Percentiles rank a stretch among this genome's conserved stretches.
phyloP scores from a whole-genome alignment of 2,329 filamentous ascomycete species.

The Apiospora phragmitis region DNA sequence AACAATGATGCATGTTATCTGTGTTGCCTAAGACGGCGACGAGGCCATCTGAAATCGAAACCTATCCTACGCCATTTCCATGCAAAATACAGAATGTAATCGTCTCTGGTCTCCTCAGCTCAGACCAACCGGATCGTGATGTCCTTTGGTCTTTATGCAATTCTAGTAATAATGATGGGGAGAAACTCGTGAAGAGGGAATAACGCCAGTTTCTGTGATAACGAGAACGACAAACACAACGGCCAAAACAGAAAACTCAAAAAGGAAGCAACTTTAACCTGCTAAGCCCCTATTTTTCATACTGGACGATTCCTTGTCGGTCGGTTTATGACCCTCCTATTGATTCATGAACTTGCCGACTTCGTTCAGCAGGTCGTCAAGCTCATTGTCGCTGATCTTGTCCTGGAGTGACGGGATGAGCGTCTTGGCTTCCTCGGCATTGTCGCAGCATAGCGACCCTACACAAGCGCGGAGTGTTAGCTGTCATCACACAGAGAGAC shows the following conservation, averaged over 20 bases:
- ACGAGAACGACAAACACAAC: background rate
- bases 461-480: background rate
- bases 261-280: background rate
- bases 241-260: background rate
- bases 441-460: conserved; percentile 92
- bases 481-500: background rate
- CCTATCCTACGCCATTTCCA: conserved; percentile 11
- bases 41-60: background rate
- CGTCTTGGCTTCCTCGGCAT: conserved; percentile 92
- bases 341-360: conserved; percentile 70
- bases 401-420: conserved; percentile 85
- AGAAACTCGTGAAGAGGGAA: background rate
- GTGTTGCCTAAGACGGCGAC: background rate
- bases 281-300: background rate
- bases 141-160: conserved; percentile 9
- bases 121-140: background rate
- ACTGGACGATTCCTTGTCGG: background rate
- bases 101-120: background rate
- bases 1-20: background rate
- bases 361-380: conserved; percentile 87
- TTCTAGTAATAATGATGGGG: background rate
- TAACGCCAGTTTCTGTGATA: background rate
- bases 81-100: conserved; percentile 5
- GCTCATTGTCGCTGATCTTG: conserved; percentile 87
- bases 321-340: conserved; percentile 10